Evolutionary conservation across 1,139 yeast species (phyloP), one percentile per base, ranked within the genome.

Genomic region (Lodderomyces pseudojiufengensis): DNA sequence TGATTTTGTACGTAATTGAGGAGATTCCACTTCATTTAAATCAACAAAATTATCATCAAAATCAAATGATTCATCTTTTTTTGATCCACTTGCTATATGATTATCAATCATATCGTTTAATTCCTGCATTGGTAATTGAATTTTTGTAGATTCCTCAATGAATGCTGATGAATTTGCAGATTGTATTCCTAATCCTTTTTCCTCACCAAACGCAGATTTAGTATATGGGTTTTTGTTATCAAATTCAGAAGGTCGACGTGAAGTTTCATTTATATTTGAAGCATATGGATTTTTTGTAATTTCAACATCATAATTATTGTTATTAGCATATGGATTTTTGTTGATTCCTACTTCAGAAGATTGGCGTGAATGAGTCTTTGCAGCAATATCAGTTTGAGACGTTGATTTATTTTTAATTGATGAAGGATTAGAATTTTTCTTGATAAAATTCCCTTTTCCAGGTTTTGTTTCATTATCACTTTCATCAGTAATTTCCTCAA

Each of bases 51-150:
- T 11, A 6, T 36, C 37, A 28, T 33, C 11, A 9, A 35, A 36
- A 15, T 26, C 31, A 22, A 36, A 36, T 10, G 45, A 35, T 3
- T 38, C 45, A 13, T 36, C 42, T 18, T 39, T 12, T 27, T 21
- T 8, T 9, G 8, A 21, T 3, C 33, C 39, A 14, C 33, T 30
- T 18, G 31, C 36, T 22, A 45, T 38, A 26, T 43, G 46, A 3
- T 43, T 38, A 35, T 65, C 70, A 59, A 69, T 59, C 47, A 63
- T 60, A 35, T 58, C 62, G 40, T 67, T 72, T 32, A 69, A 62
- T 31, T 70, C 75, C 46, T 65, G 70, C 33, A 69, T 66, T 1
- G 73, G 66, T 3, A 62, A 47, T 34, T 65, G 41, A 5, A 37
- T 10, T 14, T 38, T 37, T 3, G 46, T 42, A 2, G 46, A 44